Base-by-base conservation (phyloP, 2,329 filamentous ascomycete genomes). In the Aspergillus sp. region DNA sequence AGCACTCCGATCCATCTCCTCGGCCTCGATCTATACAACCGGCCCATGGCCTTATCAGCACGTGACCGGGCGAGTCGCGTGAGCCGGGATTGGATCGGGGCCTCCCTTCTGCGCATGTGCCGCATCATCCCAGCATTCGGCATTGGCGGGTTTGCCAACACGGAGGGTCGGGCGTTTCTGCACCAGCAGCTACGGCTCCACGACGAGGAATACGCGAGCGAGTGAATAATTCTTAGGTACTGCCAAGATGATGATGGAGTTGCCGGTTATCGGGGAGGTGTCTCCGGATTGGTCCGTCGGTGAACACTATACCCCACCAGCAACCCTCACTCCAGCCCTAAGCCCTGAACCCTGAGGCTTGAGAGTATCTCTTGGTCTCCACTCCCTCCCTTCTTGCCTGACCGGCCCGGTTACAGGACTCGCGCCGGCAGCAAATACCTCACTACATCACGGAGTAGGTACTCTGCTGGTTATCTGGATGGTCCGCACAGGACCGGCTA, bases 111-210 rank as follows among this genome's bases (percentile, higher is more conserved):
- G 13, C 77, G 91, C 56, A 87, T 95, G 71, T 88, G 88, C 59
- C 80, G 91, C 53, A 95, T 95, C 61, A 80, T 95, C 14, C 91
- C 90, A 35, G 91, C 91, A 0, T 95, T 94, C 76, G 91, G 91
- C 0, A 80, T 95, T 6, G 91, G 91, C 1, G 90, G 90, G 0
- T 89, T 95, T 10, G 86, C 94, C 11, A 96, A 95, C 71, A 79
- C 78, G 4, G 67, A 70, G 45, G 64, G 65, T 1, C 55, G 65
- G n/a, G 58, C 65, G 11, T 65, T 63, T 51, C 52, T 68, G 44
- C 65, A 68, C 49, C 58, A 63, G 10, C 62, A 66, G 50, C 49
- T 66, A 17, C 54, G 53, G 10, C 44, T 16, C 16, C 45, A 33
- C 22, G 53, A 33, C 35, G 53, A 49, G 49, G 52, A 38, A 17